Evolutionary conservation across 768 basidiomycete species (phyloP), one percentile per base, ranked within the genome.

Genomic region (Artomyces pyxidatus): DNA sequence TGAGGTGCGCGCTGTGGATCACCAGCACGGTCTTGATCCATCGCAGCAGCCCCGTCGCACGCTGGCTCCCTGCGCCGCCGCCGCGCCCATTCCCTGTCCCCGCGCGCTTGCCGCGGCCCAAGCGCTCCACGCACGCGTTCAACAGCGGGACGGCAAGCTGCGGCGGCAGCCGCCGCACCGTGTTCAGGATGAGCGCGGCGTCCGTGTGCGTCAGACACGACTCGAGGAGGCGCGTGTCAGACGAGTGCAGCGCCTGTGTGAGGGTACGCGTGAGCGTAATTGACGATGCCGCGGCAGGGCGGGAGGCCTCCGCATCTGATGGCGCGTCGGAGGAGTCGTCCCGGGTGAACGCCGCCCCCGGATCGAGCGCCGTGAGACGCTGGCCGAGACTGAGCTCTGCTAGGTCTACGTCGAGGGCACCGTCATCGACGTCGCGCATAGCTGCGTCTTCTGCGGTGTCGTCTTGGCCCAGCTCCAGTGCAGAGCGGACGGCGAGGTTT

Each of bases 161-260:
- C 22, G 90, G 82, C 12, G 93, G 96, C 19, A 99, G 68, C 46
- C 87, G 76, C 48, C 81, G 77, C 37, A 99, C 83, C 1, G 95
- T 96, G 61, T 91, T 88, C 40, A 82, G 77, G 51, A 99, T 86
- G 41, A 99, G 71, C 2, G 70, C 64, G n/a, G 76, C 71, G 58
- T 94, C 84, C 16, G 90, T 86, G 65, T 97, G 88, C 1, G 80
- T 71, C 26, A 95, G 68, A 67, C 93, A 95, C 22, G 85, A 85
- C 61, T 96, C 90, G 51, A 98, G 69, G 30, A 98, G 71, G 9
- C 80, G 79, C 2, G 87, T 78, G 70, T 99, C 96, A 17, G 88
- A 85, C 1, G 96, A 97, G 64, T 99, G 96, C 23, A 99, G 69
- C 0, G 96, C 95, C 68, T 99, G 96, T 50, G 95, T 88, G 42